These are phyloP conservation scores for Dothideomycetes sp. DNA, from an alignment of 2,329 filamentous ascomycete species.

Conservation along the genomic window DNA sequence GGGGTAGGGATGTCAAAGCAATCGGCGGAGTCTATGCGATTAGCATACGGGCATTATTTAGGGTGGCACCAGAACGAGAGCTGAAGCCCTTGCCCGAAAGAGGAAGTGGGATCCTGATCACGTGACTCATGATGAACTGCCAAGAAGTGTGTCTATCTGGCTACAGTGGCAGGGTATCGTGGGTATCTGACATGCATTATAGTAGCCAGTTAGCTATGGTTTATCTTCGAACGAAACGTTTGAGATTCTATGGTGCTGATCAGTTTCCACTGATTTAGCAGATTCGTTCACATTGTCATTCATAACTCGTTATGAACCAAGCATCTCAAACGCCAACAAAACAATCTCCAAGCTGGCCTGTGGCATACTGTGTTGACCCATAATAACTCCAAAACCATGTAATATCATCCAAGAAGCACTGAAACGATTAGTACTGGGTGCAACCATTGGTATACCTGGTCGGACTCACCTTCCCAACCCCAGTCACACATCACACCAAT, in stretches of 20 bases:
- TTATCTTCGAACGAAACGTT: too few species aligned
- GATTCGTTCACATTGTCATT: too few species aligned
- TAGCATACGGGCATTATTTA: background rate
- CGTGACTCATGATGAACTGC: background rate
- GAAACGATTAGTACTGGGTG: slow-evolving; percentile 7
- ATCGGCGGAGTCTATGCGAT: too few species aligned
- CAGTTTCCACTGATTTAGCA: too few species aligned
- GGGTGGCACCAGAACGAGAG: background rate
- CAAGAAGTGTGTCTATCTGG: background rate
- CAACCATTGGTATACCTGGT: background rate
- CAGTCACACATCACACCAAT: slow-evolving; percentile 61
- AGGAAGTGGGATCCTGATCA: background rate
- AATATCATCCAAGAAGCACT: slow-evolving; percentile 29
- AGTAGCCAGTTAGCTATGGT: background rate
- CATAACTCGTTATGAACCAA: too few species aligned
- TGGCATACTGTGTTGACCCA: background rate
- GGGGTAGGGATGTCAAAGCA: background rate
- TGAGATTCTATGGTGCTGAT: too few species aligned
- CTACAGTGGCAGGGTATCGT: background rate
- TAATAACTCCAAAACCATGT: background rate
- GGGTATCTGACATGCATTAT: background rate
- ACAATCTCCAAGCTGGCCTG: background rate
- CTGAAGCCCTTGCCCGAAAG: background rate
- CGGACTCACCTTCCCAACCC: slow-evolving; percentile 56
- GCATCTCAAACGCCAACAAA: background rate